phyloP scores from a whole-genome alignment of 2,329 filamentous ascomycete species.

The Phyllosticta capitalensis region DNA sequence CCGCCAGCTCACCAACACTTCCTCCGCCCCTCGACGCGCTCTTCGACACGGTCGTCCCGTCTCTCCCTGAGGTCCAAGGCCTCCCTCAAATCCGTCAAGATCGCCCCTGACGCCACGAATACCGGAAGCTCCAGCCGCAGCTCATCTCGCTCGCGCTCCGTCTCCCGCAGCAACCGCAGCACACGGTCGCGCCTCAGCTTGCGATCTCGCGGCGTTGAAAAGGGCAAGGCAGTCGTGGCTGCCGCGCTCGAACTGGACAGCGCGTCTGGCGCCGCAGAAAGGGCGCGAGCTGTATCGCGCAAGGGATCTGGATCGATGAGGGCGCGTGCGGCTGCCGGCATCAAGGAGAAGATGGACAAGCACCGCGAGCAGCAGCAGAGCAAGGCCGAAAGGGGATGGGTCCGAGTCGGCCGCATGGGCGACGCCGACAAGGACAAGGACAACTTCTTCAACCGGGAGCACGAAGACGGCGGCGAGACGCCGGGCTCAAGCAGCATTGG shows the following conservation, averaged over 20 bases:
- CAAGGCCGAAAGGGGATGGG: background rate
- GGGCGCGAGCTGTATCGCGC: background rate
- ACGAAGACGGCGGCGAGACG: background rate
- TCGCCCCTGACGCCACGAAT: background rate
- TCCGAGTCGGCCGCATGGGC: background rate
- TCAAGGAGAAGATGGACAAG: background rate
- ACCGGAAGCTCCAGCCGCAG: background rate
- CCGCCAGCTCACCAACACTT: background rate
- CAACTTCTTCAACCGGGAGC: background rate
- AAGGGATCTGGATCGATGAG: background rate
- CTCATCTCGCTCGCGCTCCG: background rate
- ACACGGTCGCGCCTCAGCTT: background rate
- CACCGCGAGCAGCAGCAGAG: background rate
- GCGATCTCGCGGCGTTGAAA: background rate
- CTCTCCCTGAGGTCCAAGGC: background rate
- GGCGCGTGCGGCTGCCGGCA: background rate
- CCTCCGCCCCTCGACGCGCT: background rate
- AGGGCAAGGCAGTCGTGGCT: background rate
- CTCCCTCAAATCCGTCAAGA: background rate
- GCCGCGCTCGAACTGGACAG: background rate
- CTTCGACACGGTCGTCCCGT: background rate
- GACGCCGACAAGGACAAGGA: background rate
- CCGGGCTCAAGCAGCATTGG: background rate
- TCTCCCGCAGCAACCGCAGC: background rate
- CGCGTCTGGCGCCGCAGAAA: background rate